Percentiles rank a stretch among this genome's conserved stretches.
Conservation (phyloP, 208 protist species). For the Leishmania tarentolae region DNA sequence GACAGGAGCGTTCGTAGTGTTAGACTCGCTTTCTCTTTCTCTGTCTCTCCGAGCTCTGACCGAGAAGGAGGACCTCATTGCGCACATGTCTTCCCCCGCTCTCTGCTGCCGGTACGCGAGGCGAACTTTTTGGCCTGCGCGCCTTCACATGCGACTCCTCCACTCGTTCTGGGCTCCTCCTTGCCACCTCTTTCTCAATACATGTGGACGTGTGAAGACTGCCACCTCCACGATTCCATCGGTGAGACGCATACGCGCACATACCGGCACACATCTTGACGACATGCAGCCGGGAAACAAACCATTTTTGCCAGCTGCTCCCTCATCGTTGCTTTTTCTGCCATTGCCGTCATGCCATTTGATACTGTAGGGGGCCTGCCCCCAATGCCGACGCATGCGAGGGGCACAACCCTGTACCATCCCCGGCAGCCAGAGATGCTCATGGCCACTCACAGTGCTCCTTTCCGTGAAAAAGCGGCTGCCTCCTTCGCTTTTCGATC, state of each 20-base stretch:
- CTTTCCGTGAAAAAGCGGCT: not conserved
- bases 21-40: not conserved
- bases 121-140: no score
- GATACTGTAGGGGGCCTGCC: slow-evolving; percentile 20
- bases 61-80: not conserved
- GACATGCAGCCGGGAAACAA: not conserved
- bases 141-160: not conserved
- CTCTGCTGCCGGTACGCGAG: not conserved
- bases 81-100: not conserved
- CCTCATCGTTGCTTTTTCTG: not conserved
- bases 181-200: not conserved
- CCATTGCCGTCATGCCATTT: slow-evolving; percentile 18
- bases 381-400: slow-evolving; percentile 19
- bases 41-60: not conserved
- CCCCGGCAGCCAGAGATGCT: slow-evolving; percentile 10
- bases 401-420: slow-evolving; percentile 20
- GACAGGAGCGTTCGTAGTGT: not conserved
- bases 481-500: no score
- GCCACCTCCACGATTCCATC: not conserved
- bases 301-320: not conserved
- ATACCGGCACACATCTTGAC: not conserved
- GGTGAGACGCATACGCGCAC: not conserved
- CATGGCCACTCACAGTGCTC: not conserved
- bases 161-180: not conserved
- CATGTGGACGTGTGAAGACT: not conserved